A percentile compares a stretch with the other conserved stretches of the same genome.
These are phyloP conservation scores for Clonostachys rosea DNA, from an alignment of 2,329 filamentous ascomycete genomes.

Conservation along the genomic window DNA sequence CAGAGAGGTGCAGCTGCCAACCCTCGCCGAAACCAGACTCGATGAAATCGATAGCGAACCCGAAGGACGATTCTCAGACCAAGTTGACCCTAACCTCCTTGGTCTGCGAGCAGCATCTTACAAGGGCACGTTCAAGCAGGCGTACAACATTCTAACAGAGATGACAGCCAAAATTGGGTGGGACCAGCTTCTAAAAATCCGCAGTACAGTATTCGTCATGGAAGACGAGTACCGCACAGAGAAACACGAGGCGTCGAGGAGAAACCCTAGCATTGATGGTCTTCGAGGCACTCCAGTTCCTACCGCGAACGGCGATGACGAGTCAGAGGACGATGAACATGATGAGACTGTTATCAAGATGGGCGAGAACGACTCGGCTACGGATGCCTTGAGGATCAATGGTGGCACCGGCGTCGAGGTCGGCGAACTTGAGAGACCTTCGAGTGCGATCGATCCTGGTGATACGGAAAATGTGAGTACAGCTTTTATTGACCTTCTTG, in stretches of 20 bases:
- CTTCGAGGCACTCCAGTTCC: constrained; percentile 66
- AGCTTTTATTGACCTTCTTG: neutral
- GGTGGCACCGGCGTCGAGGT: constrained; percentile 30
- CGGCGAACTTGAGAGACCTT: constrained; percentile 66
- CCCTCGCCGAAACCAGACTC: constrained; percentile 81
- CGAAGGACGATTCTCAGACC: constrained; percentile 74
- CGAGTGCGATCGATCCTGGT: constrained; percentile 70
- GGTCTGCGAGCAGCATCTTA: constrained; percentile 86
- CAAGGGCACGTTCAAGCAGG: constrained; percentile 92
- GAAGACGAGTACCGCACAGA: constrained; percentile 96
- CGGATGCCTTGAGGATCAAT: constrained; percentile 22
- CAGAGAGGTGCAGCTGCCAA: constrained; percentile 79
- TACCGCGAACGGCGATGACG: constrained; percentile 40
- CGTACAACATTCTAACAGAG: constrained; percentile 89
- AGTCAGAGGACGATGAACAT: constrained; percentile 25
- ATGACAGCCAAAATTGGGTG: constrained; percentile 96
- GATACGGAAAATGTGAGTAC: constrained; percentile 64
- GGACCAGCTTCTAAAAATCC: constrained; percentile 91
- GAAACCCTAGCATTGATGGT: constrained; percentile 76
- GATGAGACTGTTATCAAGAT: constrained; percentile 24
- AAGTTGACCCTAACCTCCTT: constrained; percentile 80
- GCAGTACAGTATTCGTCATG: constrained; percentile 98
- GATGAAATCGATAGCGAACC: constrained; percentile 96
- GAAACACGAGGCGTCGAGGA: constrained; percentile 62
- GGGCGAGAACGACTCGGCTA: constrained; percentile 15